Conservation (phyloP, 345 rosid genomes). For the Nephelium lappaceum region DNA sequence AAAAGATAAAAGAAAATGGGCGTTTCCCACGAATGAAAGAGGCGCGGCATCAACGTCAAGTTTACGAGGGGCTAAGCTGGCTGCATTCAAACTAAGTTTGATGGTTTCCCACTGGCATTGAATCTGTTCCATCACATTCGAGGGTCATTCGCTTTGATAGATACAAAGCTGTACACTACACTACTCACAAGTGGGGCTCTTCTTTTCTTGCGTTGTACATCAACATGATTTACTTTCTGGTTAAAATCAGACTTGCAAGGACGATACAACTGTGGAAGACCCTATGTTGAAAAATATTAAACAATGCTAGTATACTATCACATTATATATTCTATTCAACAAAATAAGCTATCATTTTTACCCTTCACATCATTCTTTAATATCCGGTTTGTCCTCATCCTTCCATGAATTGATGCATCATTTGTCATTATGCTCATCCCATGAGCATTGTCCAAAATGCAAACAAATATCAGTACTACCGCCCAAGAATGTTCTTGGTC, state of each 20-base stretch:
- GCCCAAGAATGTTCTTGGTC: background rate
- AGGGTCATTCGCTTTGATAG: no score
- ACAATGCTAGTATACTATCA: background rate
- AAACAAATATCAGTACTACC: slow-evolving; percentile 23
- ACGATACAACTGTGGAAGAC: background rate
- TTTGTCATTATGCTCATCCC: slow-evolving; percentile 15
- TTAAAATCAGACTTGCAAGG: background rate
- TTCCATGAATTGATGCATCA: slow-evolving; percentile 11
- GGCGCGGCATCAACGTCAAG: no score
- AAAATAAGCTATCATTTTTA: background rate
- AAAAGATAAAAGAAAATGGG: no score
- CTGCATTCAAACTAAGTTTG: no score
- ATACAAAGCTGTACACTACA: background rate
- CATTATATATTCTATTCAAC: background rate
- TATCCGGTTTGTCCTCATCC: slow-evolving; percentile 19
- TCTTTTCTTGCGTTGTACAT: background rate
- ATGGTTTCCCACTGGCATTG: no score
- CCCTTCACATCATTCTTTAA: slow-evolving; percentile 6
- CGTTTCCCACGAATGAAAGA: background rate
- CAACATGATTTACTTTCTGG: background rate
- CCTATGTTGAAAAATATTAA: background rate
- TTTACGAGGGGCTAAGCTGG: no score
- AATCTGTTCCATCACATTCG: no score
- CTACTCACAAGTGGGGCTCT: background rate
- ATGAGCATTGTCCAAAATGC: slow-evolving; percentile 28